Conservation (phyloP, 2,329 filamentous ascomycete species). For the Cyclaneusma minus region DNA sequence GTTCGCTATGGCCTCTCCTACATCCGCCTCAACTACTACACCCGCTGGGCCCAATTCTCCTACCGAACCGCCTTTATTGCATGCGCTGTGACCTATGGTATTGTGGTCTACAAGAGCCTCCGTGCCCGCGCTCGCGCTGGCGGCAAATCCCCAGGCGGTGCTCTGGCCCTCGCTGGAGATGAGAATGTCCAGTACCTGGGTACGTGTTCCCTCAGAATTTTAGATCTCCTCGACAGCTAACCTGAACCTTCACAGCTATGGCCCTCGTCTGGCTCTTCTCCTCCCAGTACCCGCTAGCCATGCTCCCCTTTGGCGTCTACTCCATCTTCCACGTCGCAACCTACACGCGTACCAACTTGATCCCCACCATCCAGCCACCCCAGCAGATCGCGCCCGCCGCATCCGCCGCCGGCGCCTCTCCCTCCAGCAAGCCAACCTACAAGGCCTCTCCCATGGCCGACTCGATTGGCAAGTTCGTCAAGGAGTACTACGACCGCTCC, state of each 20-base stretch:
- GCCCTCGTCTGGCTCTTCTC: conserved; percentile 89
- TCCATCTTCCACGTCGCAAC: conserved; percentile 97
- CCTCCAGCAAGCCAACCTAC: conserved; percentile 39
- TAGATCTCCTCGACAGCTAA: conserved; percentile 7
- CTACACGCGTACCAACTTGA: conserved; percentile 84
- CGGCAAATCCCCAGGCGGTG: conserved; percentile 38
- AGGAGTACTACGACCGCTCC: conserved; percentile 91
- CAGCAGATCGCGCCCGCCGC: conserved; percentile 31
- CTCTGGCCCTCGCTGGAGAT: conserved; percentile 57
- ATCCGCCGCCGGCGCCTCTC: conserved; percentile 35
- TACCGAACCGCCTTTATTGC: conserved; percentile 87
- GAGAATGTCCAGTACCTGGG: conserved; percentile 97
- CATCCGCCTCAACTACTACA: conserved; percentile 76
- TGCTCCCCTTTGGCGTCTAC: conserved; percentile 92
- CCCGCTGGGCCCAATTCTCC: conserved; percentile 59
- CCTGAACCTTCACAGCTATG: conserved; percentile 45
- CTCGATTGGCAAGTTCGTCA: conserved; percentile 81
- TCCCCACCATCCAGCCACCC: conserved; percentile 69
- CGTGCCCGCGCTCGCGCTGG: conserved; percentile 68
- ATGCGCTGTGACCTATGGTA: conserved; percentile 85
- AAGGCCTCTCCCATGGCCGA: conserved; percentile 48
- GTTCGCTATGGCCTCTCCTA: conserved; percentile 75
- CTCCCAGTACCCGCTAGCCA: conserved; percentile 75
- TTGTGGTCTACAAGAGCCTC: conserved; percentile 97
- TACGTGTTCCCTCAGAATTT: conserved; percentile 32